phyloP scores from a whole-genome alignment of 2,329 filamentous ascomycete species.

The Aspergillus caelatus region DNA sequence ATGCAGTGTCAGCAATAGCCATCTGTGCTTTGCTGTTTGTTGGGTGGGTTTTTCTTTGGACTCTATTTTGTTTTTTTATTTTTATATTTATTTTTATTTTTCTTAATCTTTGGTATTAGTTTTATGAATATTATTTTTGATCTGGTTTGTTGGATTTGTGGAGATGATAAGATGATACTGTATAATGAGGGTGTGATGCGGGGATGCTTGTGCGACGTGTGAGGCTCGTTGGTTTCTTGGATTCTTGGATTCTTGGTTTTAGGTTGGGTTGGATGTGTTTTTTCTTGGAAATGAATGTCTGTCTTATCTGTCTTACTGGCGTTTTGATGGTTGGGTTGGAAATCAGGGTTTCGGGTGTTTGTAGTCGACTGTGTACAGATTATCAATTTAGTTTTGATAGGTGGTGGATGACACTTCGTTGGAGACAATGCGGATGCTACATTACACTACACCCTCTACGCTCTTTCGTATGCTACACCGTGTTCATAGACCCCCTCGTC shows the following conservation, averaged over 20 bases:
- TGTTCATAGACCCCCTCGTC: background rate
- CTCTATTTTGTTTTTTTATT: too few relatives aligned
- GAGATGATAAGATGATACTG: background rate
- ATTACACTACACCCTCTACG: background rate
- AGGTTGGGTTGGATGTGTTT: background rate
- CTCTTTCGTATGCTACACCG: background rate
- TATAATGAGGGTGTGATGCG: background rate
- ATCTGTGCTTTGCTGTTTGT: background rate
- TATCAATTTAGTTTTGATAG: background rate
- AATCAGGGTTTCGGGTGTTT: background rate
- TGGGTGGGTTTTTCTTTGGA: background rate
- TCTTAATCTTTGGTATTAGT: background rate
- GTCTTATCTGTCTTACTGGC: background rate
- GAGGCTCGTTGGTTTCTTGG: background rate
- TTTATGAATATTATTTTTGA: too few relatives aligned
- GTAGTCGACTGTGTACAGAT: too few relatives aligned
- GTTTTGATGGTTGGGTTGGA: background rate
- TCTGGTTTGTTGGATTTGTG: background rate
- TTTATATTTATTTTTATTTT: background rate
- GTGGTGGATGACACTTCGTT: too few relatives aligned
- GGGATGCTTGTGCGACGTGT: background rate
- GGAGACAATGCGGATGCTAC: background rate
- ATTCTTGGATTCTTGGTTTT: too few relatives aligned
- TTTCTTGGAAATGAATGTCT: background rate
- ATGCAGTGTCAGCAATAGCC: background rate